Evolutionary conservation across 2,329 filamentous ascomycete species (phyloP), one percentile per base, ranked within the genome.

Genomic region (Botrytis fabae): DNA sequence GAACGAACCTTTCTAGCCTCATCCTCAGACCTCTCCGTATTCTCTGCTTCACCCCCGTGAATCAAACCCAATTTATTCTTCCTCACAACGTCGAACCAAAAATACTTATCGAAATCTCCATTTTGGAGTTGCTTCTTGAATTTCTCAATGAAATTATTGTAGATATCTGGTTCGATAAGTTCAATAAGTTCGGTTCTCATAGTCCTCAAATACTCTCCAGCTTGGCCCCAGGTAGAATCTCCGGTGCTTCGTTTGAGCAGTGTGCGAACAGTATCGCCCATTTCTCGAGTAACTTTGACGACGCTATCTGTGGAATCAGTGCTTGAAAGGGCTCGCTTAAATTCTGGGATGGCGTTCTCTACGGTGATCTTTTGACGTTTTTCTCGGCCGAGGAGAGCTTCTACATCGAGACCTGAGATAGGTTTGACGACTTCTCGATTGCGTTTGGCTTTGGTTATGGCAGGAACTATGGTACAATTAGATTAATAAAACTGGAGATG

Each of bases 321-420:
- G 1, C 84, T 83, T 1, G 85, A 85, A 25, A 98, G 85, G 4
- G 91, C 87, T 81, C 94, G 93, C 80, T 95, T 97, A 87, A 97
- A 98, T 74, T 95, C 93, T 0, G 96, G 94, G 8, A 98, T 90
- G 1, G 95, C 90, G 76, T 98, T 98, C 16, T 91, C 87, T 0
- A 87, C 81, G 14, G 89, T 87, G 73, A 92, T 90, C 72, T 69
- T 69, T 74, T 82, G 82, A 42, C 83, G 83, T 64, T 86, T 88
- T 72, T 87, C 85, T 73, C 85, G 83, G 63, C 88, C 87, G n/a
- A 98, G 89, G 3, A 98, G 88, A 7, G 90, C 90, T 74, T 95
- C 92, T 57, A 98, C 88, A 78, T 98, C 93, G 59, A 99, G 90
- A 32, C 95, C 95, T 0, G 95, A 98, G 14, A 97, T 88, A 0